These are phyloP conservation scores for Talaromyces borbonicus DNA, from an alignment of 495 filamentous ascomycete genomes.

Conservation along the genomic window DNA sequence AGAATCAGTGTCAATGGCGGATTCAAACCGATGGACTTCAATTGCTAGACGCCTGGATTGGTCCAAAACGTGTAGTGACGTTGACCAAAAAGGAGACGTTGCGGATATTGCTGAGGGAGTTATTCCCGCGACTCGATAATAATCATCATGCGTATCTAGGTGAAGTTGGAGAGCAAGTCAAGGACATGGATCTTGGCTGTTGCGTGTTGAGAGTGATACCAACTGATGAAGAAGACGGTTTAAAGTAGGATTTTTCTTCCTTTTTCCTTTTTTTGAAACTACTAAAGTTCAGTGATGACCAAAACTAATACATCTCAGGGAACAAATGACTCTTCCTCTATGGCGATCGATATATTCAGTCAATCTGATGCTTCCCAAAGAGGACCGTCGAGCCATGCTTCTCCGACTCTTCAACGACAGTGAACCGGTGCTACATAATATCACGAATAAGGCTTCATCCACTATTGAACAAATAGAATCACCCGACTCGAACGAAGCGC, in stretches of 20 bases:
- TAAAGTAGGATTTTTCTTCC: conserved; percentile 36
- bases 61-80: conserved; percentile 61
- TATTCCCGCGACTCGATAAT: conserved; percentile 77
- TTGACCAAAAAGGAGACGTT: conserved; percentile 69
- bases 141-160: conserved; percentile 63
- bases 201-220: conserved; percentile 79
- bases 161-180: conserved; percentile 80
- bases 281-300: too few species aligned
- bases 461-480: too few species aligned
- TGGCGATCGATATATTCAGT: conserved; percentile 81
- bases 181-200: conserved; percentile 77
- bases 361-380: conserved; percentile 96
- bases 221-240: conserved; percentile 55
- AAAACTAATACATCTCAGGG: too few species aligned
- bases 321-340: conserved; percentile 77
- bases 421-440: conserved; percentile 50
- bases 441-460: too few species aligned
- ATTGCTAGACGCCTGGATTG: conserved; percentile 81
- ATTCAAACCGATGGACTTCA: conserved; percentile 90
- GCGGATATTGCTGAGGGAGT: conserved; percentile 71
- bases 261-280: conserved; percentile 1
- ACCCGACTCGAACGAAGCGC: too few species aligned
- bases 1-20: conserved; percentile 79
- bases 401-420: conserved; percentile 82
- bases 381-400: conserved; percentile 87